Conservation (phyloP, 306 rosid genomes). For the Geum urbanum region DNA sequence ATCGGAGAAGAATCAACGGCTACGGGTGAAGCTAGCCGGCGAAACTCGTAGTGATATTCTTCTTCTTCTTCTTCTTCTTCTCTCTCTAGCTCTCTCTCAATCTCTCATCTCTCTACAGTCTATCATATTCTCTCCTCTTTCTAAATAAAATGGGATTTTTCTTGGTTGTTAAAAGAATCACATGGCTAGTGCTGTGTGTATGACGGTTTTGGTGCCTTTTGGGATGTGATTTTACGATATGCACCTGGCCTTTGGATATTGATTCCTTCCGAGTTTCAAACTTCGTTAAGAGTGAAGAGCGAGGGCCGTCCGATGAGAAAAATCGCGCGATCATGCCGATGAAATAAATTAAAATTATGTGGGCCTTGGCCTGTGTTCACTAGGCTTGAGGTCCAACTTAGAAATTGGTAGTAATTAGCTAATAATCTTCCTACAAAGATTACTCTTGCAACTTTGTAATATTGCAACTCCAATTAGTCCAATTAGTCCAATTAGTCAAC, state of each 20-base stretch:
- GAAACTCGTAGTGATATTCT: background rate
- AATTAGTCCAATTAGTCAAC: no score
- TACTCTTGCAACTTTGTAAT: no score
- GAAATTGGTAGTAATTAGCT: no score
- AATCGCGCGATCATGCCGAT: background rate
- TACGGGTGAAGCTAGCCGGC: background rate
- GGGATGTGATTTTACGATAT: background rate
- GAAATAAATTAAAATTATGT: background rate
- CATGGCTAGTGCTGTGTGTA: background rate
- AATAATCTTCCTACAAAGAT: no score
- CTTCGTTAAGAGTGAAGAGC: background rate
- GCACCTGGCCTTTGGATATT: background rate
- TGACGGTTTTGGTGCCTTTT: background rate
- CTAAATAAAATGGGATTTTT: background rate
- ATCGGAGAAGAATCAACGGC: slow-evolving; percentile 11
- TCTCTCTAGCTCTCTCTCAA: background rate
- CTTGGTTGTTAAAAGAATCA: background rate
- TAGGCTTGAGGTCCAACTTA: background rate
- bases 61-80: background rate
- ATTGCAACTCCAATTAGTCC: no score
- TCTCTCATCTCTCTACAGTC: background rate
- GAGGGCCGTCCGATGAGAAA: background rate
- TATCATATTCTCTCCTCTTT: no score
- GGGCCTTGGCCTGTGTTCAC: no score
- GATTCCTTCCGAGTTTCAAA: background rate